Evolutionary conservation across 2,329 filamentous ascomycete species (phyloP).

Genomic region (Xenoacremonium recifei): DNA sequence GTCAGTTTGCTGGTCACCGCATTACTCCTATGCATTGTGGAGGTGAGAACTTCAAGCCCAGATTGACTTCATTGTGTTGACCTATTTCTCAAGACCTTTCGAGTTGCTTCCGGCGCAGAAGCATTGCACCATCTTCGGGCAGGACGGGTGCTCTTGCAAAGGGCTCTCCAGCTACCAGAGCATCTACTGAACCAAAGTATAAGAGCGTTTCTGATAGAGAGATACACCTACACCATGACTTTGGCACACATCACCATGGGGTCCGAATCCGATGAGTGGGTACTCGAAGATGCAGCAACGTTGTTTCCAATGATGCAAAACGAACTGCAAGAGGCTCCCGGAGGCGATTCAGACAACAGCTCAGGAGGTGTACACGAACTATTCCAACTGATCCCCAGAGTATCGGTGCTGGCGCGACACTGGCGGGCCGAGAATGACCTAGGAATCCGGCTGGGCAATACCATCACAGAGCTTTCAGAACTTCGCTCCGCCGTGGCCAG

Average conservation of each 20-base stretch:
- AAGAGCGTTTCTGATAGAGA: slow-evolving; percentile 1
- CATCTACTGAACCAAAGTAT: background rate
- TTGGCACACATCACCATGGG: slow-evolving; percentile 5
- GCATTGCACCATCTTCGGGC: slow-evolving; percentile 1
- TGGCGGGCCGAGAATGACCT: background rate
- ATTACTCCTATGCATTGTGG: slow-evolving; percentile 3
- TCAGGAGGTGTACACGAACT: slow-evolving; percentile 3
- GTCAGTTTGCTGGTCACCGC: slow-evolving; percentile 1
- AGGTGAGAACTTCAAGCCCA: background rate
- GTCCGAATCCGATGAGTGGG: slow-evolving; percentile 3
- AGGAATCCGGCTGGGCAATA: background rate
- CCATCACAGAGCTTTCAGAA: background rate
- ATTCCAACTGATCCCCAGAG: slow-evolving; percentile 1
- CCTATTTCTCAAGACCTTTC: background rate
- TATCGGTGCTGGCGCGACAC: background rate
- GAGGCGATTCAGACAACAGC: too few species aligned
- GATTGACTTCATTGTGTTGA: background rate
- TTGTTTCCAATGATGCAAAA: background rate
- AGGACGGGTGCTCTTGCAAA: slow-evolving; percentile 1
- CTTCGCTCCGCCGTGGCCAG: background rate
- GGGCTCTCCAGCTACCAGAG: slow-evolving; percentile 2
- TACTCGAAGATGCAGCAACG: background rate
- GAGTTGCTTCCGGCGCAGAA: background rate
- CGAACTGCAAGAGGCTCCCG: background rate
- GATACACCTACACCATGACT: slow-evolving; percentile 5